A percentile compares a stretch with the other conserved stretches of the same genome.
These are phyloP conservation scores for Exophiala oligosperma DNA, from an alignment of 2,329 filamentous ascomycete genomes.

Conservation along the genomic window DNA sequence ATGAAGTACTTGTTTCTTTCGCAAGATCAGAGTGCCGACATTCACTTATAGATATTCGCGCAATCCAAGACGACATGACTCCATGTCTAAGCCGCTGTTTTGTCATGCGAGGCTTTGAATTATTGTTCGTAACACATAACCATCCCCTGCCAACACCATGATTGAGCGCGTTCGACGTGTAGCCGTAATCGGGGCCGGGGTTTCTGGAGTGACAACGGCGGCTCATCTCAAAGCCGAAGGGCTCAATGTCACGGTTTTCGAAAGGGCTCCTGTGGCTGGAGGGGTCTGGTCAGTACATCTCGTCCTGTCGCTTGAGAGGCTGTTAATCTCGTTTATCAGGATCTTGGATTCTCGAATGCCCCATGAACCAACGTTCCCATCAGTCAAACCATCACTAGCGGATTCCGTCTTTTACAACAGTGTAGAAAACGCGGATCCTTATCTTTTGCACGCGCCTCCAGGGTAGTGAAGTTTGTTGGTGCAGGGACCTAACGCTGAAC, in stretches of 20 bases:
- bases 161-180: slow-evolving; percentile 31
- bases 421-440: background rate
- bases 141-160: background rate
- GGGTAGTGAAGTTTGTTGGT: background rate
- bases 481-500: background rate
- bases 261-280: slow-evolving; percentile 51
- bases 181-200: slow-evolving; percentile 52
- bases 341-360: slow-evolving; percentile 49
- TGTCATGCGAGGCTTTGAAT: background rate
- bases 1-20: background rate
- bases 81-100: background rate
- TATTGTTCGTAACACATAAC: background rate
- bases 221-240: slow-evolving; percentile 47
- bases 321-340: background rate
- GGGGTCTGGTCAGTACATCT: slow-evolving; percentile 51
- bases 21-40: background rate
- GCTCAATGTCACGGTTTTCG: slow-evolving; percentile 54
- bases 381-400: slow-evolving; percentile 35
- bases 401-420: slow-evolving; percentile 24
- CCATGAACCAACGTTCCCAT: slow-evolving; percentile 50
- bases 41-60: background rate
- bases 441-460: slow-evolving; percentile 7
- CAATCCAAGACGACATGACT: background rate
- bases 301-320: background rate
- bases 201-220: slow-evolving; percentile 51